These are phyloP conservation scores for Saccharomycopsis schoenii DNA, from an alignment of 805 yeast species.

Conservation along the genomic window DNA sequence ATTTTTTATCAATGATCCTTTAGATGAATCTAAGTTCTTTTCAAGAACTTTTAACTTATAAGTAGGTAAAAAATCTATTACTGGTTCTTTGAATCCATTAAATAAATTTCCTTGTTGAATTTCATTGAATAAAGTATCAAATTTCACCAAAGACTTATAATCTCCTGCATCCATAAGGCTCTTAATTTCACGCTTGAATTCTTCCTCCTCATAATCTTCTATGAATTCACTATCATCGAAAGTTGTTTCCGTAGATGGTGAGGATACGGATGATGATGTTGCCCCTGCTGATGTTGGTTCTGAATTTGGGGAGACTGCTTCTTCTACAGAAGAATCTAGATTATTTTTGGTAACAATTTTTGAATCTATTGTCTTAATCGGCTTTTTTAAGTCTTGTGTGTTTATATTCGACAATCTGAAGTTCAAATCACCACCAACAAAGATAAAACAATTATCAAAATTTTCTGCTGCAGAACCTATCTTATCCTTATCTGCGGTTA, in stretches of 20 bases:
- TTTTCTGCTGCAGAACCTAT: not conserved
- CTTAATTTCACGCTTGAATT: not conserved
- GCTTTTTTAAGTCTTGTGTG: constrained; percentile 16
- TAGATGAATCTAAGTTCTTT: not conserved
- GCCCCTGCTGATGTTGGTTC: not conserved
- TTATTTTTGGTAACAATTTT: not conserved
- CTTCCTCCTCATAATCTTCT: not conserved
- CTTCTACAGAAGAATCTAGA: not conserved
- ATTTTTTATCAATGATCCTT: not conserved
- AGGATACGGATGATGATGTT: not conserved
- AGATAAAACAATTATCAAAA: constrained; percentile 22
- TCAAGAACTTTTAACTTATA: constrained; percentile 30
- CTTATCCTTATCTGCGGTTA: not conserved
- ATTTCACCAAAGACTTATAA: constrained; percentile 29
- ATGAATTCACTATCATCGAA: not conserved
- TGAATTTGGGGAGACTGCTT: not conserved
- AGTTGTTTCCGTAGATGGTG: not conserved
- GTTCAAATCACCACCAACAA: constrained; percentile 47
- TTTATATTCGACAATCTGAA: constrained; percentile 32
- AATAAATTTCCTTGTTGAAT: constrained; percentile 29
- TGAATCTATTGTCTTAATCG: not conserved
- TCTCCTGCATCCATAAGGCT: constrained; percentile 24
- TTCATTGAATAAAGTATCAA: constrained; percentile 36
- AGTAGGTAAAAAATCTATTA: constrained; percentile 43
- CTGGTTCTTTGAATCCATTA: constrained; percentile 37